phyloP scores from a whole-genome alignment of 306 rosid genomes.

The Dalbergia oliveri region DNA sequence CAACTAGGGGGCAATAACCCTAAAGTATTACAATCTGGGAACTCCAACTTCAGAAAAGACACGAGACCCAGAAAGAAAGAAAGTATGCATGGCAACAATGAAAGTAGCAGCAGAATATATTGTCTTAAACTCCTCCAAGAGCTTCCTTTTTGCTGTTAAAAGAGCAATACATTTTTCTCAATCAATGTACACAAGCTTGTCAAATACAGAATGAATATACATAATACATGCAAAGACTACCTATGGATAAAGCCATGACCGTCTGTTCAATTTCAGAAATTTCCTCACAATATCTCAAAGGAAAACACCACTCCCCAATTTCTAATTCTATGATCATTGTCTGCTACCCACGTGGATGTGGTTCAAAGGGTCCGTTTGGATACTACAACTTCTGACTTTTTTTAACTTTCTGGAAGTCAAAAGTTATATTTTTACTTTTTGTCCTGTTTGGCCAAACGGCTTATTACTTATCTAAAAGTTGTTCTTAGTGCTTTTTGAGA shows the following conservation, averaged over 20 bases:
- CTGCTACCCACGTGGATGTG: background rate
- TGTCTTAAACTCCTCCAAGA: background rate
- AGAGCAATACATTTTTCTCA: background rate
- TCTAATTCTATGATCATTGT: background rate
- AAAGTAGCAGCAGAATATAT: background rate
- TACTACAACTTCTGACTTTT: too few species aligned
- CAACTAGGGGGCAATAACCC: background rate
- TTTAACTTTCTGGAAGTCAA: too few species aligned
- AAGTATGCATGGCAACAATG: background rate
- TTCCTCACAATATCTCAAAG: background rate
- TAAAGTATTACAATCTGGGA: background rate
- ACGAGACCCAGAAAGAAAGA: background rate
- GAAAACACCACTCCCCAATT: background rate
- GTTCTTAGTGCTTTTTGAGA: too few species aligned
- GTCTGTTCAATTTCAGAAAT: background rate
- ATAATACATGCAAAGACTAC: background rate
- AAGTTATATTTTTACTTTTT: too few species aligned
- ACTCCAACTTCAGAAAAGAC: background rate
- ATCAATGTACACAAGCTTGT: background rate
- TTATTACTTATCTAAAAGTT: too few species aligned
- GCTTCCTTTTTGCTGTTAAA: background rate
- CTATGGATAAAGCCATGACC: background rate
- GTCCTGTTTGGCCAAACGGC: too few species aligned
- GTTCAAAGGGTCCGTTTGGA: too few species aligned
- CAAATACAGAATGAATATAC: too few species aligned